Conservation (phyloP, 2,329 filamentous ascomycete genomes). For the Periglandula ipomoeae region DNA sequence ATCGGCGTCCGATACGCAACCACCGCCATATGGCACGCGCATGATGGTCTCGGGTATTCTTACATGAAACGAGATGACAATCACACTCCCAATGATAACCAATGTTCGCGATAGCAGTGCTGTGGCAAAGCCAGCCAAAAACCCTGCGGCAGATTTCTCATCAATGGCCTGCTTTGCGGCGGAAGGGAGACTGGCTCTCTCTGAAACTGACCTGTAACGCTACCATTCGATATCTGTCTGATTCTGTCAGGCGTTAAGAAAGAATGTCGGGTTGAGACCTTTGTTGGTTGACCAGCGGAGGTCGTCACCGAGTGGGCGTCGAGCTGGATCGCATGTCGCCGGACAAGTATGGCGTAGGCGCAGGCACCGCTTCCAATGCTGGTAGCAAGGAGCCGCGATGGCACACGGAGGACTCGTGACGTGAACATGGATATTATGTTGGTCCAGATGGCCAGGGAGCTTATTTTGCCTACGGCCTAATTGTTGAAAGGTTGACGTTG, state of each 20-base stretch:
- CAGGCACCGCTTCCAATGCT: conserved; percentile 20
- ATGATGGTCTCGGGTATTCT: conserved; percentile 13
- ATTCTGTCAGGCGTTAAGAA: conserved; percentile 24
- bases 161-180: background rate
- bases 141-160: conserved; percentile 33
- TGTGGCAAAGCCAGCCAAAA: conserved; percentile 54
- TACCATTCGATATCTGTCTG: conserved; percentile 44
- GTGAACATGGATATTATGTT: conserved; percentile 1
- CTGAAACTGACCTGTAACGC: conserved; percentile 36
- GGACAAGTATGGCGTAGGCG: conserved; percentile 15
- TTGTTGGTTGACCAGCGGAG: background rate
- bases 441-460: too few relatives aligned
- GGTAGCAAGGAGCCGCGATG: conserved; percentile 14
- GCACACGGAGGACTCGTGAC: background rate
- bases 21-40: background rate
- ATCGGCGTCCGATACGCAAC: background rate
- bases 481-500: too few relatives aligned
- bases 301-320: conserved; percentile 16
- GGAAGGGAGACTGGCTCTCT: background rate
- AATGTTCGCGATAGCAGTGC: conserved; percentile 63
- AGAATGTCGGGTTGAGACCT: background rate
- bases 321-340: conserved; percentile 18
- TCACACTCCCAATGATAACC: conserved; percentile 55
- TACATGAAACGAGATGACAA: conserved; percentile 57
- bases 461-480: too few relatives aligned